These are phyloP conservation scores for Clavulina sp. DNA, from an alignment of 768 basidiomycete species.

Conservation along the genomic window DNA sequence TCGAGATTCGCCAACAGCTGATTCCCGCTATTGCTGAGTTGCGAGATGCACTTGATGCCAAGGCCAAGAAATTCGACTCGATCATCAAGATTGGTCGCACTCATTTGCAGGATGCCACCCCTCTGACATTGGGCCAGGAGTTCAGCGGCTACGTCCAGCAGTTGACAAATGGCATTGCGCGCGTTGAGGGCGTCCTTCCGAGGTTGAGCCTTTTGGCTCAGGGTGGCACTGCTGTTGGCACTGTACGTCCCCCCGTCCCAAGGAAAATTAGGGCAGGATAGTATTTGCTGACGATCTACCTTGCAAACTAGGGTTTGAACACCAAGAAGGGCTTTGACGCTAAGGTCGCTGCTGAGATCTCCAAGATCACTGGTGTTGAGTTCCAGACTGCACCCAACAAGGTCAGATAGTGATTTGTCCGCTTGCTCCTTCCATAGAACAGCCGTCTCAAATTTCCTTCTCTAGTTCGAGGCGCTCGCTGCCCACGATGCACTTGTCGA, in stretches of 20 bases:
- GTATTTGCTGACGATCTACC: conserved; percentile 9
- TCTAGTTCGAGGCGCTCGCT: conserved; percentile 90
- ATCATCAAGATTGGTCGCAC: conserved; percentile 99
- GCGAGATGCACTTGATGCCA: conserved; percentile 65
- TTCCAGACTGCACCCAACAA: conserved; percentile 99
- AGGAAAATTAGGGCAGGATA: too few relatives aligned
- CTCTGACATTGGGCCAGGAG: conserved; percentile 93
- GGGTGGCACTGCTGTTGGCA: conserved; percentile 97
- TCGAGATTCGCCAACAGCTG: conserved; percentile 61
- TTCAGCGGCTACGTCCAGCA: conserved; percentile 98
- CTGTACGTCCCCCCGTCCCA: conserved; percentile 43
- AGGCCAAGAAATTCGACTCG: conserved; percentile 64
- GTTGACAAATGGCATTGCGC: conserved; percentile 73
- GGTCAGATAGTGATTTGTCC: too few relatives aligned
- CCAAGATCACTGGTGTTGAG: conserved; percentile 72
- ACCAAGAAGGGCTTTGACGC: conserved; percentile 94
- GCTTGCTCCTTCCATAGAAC: neutral
- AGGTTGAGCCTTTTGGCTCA: conserved; percentile 82
- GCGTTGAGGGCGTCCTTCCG: conserved; percentile 65
- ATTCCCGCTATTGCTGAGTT: conserved; percentile 76
- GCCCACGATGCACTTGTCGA: conserved; percentile 97
- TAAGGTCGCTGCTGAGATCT: conserved; percentile 80
- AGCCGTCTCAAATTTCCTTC: neutral
- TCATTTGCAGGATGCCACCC: conserved; percentile 95
- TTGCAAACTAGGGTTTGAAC: conserved; percentile 60